Conservation (phyloP, 108 stramenopile genomes). For the Cyclostephanos invisitatus region DNA sequence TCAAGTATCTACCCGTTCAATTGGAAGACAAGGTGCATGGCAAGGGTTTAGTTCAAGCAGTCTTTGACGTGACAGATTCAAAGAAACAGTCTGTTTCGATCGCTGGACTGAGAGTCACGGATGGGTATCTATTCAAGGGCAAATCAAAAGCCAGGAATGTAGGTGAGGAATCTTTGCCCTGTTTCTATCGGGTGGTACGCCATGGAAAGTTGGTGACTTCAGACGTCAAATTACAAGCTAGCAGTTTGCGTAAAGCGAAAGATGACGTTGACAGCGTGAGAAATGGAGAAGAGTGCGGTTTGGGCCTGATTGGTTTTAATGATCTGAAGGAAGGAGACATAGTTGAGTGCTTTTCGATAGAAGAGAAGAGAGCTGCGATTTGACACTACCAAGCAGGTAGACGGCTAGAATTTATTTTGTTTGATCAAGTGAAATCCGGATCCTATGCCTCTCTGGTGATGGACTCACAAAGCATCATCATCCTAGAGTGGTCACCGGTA, state of each 20-base stretch:
- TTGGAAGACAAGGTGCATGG: conserved; percentile 68
- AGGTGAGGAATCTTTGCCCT: conserved; percentile 12
- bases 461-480: too few species aligned
- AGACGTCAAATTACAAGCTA: conserved; percentile 53
- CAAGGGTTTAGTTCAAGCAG: conserved; percentile 66
- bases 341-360: conserved; percentile 78
- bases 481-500: not conserved
- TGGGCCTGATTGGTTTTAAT: conserved; percentile 62
- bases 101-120: conserved; percentile 71
- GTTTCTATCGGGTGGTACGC: conserved; percentile 70
- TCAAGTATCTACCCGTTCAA: conserved; percentile 54
- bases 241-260: conserved; percentile 72
- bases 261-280: conserved; percentile 71
- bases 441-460: too few species aligned
- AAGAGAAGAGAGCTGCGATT: conserved; percentile 54
- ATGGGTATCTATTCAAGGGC: conserved; percentile 60
- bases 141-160: conserved; percentile 41
- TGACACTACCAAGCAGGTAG: conserved; percentile 4
- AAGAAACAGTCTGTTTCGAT: conserved; percentile 56
- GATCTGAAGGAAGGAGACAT: conserved; percentile 77
- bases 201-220: conserved; percentile 60
- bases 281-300: conserved; percentile 80
- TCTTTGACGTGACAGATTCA: conserved; percentile 66
- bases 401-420: too few species aligned
- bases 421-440: too few species aligned